Evolutionary conservation across 306 rosid species (phyloP).

Genomic region (Vachellia pachyceras): DNA sequence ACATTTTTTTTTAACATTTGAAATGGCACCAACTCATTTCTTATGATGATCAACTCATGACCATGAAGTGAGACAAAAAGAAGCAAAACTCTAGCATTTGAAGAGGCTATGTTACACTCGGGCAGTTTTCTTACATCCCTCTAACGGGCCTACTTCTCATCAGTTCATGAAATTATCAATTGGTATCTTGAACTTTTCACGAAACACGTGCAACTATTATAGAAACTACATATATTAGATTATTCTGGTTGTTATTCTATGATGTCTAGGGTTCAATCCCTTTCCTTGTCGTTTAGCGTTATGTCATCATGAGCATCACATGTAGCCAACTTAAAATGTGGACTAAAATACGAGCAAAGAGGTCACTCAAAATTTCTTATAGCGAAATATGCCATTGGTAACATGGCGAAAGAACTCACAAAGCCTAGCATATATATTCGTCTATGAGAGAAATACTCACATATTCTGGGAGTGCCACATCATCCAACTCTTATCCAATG

Average conservation of each 20-base stretch:
- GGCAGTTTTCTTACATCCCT: neutral
- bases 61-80: neutral
- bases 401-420: neutral
- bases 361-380: conserved; percentile 13
- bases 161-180: neutral
- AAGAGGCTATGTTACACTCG: neutral
- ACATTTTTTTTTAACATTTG: neutral
- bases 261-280: neutral
- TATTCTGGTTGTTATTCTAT: neutral
- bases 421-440: neutral
- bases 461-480: too few species aligned
- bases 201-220: neutral
- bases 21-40: neutral
- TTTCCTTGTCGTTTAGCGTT: neutral
- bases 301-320: neutral
- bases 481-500: too few species aligned
- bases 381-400: conserved; percentile 34
- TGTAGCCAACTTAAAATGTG: neutral
- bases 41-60: neutral
- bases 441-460: too few species aligned
- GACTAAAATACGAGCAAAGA: neutral
- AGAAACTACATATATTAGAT: neutral
- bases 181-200: neutral
- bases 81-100: neutral
- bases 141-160: neutral